Conservation (phyloP, 306 rosid genomes). For the Hippophae tibetana region DNA sequence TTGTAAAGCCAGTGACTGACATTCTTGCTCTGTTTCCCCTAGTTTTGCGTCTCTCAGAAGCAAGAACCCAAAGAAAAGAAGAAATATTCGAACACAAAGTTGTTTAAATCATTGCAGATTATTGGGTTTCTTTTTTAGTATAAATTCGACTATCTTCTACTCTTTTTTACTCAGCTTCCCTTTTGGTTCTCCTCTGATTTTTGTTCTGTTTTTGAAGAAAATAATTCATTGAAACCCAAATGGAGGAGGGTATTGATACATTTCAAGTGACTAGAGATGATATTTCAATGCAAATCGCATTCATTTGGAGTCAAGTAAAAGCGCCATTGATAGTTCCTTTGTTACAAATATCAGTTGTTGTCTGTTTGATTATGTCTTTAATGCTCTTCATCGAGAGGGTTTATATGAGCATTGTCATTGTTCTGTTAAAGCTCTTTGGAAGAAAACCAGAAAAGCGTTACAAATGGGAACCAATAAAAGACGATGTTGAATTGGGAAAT, state of each 20-base stretch:
- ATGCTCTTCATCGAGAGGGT: constrained; percentile 64
- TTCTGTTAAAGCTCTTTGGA: constrained; percentile 43
- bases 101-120: constrained; percentile 22
- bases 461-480: constrained; percentile 70
- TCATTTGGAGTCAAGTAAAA: constrained; percentile 50
- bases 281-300: constrained; percentile 31
- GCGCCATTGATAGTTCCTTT: constrained; percentile 63
- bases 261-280: constrained; percentile 42
- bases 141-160: not conserved
- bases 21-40: constrained; percentile 29
- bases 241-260: constrained; percentile 65
- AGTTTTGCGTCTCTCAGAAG: constrained; percentile 43
- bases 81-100: constrained; percentile 20
- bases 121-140: not conserved
- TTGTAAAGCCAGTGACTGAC: constrained; percentile 25
- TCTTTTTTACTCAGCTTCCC: constrained; percentile 4
- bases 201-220: constrained; percentile 10
- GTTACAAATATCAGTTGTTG: constrained; percentile 33
- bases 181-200: constrained; percentile 5
- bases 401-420: constrained; percentile 60
- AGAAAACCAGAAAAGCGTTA: constrained; percentile 62
- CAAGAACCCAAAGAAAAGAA: constrained; percentile 17
- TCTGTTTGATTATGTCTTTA: constrained; percentile 59
- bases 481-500: constrained; percentile 70
- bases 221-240: constrained; percentile 10